These are phyloP conservation scores for Nakazawaea ishiwadae DNA, from an alignment of 805 yeast genomes.

Conservation along the genomic window DNA sequence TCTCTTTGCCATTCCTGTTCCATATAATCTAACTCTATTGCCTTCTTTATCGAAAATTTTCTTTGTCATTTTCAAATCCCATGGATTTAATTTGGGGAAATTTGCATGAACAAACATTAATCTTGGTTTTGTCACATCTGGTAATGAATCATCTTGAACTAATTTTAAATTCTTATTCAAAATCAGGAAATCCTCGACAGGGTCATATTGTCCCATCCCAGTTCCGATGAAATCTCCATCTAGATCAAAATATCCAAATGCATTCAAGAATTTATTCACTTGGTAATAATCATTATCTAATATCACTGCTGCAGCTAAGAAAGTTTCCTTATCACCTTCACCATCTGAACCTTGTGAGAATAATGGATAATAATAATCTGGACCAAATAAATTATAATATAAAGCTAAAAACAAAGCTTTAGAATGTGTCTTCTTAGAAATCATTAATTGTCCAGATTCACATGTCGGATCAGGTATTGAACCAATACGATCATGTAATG, in stretches of 20 bases:
- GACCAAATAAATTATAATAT: constrained; percentile 60
- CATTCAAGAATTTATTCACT: constrained; percentile 50
- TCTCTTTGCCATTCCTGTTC: constrained; percentile 46
- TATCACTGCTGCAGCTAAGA: constrained; percentile 55
- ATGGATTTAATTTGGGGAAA: constrained; percentile 63
- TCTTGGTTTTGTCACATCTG: constrained; percentile 22
- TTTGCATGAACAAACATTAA: constrained; percentile 60
- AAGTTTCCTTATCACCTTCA: constrained; percentile 59
- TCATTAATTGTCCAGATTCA: constrained; percentile 61
- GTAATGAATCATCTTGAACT: constrained; percentile 6
- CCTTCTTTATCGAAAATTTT: constrained; percentile 38
- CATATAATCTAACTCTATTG: constrained; percentile 51
- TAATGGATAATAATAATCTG: constrained; percentile 49
- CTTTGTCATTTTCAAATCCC: constrained; percentile 39
- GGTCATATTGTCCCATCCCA: constrained; percentile 75
- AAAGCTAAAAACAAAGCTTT: constrained; percentile 48
- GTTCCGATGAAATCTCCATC: constrained; percentile 51
- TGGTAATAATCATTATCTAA: constrained; percentile 54
- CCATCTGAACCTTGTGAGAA: constrained; percentile 45
- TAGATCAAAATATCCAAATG: constrained; percentile 45
- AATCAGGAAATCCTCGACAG: constrained; percentile 50
- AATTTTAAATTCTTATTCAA: constrained; percentile 21
- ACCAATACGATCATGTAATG: constrained; percentile 56
- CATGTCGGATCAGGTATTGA: constrained; percentile 60
- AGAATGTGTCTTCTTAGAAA: constrained; percentile 51